These are phyloP conservation scores for Exophiala dermatitidis DNA, from an alignment of 2,329 filamentous ascomycete species.

Conservation along the genomic window DNA sequence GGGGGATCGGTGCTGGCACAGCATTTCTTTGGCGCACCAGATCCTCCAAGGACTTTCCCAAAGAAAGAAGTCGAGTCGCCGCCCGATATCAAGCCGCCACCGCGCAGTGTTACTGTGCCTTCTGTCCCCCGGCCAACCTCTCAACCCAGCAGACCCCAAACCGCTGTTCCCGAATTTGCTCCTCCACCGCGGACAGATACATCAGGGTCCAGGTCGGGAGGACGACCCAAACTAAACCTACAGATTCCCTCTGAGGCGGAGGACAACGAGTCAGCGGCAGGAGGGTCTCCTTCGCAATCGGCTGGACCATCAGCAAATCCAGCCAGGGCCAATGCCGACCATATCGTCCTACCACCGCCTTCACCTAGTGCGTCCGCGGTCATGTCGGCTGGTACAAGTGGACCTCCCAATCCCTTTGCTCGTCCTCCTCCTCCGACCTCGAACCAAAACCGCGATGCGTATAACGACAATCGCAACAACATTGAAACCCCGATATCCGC, in stretches of 20 bases:
- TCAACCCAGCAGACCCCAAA: constrained; percentile 44
- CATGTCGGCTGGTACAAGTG: constrained; percentile 81
- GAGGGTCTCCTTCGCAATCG: constrained; percentile 58
- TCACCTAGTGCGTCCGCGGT: constrained; percentile 82
- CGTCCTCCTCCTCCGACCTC: constrained; percentile 65
- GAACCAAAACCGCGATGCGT: constrained; percentile 38
- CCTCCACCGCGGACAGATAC: constrained; percentile 68
- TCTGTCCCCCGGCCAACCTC: constrained; percentile 36
- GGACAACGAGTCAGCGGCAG: constrained; percentile 65
- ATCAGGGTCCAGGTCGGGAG: constrained; percentile 56
- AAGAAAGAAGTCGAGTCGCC: constrained; percentile 46
- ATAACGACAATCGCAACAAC: constrained; percentile 32
- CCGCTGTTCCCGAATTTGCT: constrained; percentile 59
- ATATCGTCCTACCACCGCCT: constrained; percentile 81
- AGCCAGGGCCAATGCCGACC: constrained; percentile 33
- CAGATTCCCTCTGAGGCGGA: constrained; percentile 91
- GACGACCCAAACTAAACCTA: constrained; percentile 77
- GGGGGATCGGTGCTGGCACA: constrained; percentile 80
- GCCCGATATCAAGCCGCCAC: constrained; percentile 49
- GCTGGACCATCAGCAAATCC: constrained; percentile 30
- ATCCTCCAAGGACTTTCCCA: constrained; percentile 38
- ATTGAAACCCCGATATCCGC: constrained; percentile 83
- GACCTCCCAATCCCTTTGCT: constrained; percentile 92
- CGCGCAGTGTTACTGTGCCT: constrained; percentile 36
- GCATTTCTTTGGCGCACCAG: constrained; percentile 62